Base-by-base conservation (phyloP, 208 protist species). In the Acanthamoeba culbertsoni region DNA sequence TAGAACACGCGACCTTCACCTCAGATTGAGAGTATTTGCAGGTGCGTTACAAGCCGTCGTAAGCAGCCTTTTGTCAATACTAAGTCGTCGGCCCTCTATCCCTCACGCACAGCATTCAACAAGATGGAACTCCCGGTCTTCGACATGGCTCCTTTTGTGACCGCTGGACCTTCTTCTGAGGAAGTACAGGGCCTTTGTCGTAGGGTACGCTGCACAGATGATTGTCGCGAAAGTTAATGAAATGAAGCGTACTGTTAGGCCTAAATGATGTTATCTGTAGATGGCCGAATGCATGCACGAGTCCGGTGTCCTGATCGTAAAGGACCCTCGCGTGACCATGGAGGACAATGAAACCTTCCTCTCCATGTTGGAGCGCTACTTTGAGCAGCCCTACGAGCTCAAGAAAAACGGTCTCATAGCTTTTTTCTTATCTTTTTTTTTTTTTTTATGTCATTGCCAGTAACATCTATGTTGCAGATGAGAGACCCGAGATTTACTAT, bases 301-400 rank as follows among this genome's bases (percentile, higher is more conserved):
- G n/a, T 95, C 93, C 2, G 94, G 93, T 46, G 93, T 94, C 89
- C 75, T 97, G 23, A 84, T 97, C 31, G 91, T 97, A 7, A 92
- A 92, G 51, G 93, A 95, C 45, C 94, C 96, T 45, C 94, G 94
- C 68, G 96, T 97, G 0, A 63, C 71, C 33, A 40, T 48, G 71
- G 77, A 55, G 53, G 86, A 96, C 12, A 92, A 96, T 77, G 42
- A 65, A 37, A 91, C 31, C 45, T 97, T 97, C 75, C 88, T 97
- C 35, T 94, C 96, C 93, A 94, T 97, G 84, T 94, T 97, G 93
- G 96, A 97, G 73, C 45, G 91, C 43, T 97, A 97, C 79, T 97
- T 96, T 94, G 95, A 96, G 40, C 96, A 97, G 88, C 75, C 90
- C 51, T 26, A 10, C 48, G 95, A 96, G 73, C 35, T 55, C 23